phyloP scores from a whole-genome alignment of 75 land plant species.

The Pseudotsuga menziesii region DNA sequence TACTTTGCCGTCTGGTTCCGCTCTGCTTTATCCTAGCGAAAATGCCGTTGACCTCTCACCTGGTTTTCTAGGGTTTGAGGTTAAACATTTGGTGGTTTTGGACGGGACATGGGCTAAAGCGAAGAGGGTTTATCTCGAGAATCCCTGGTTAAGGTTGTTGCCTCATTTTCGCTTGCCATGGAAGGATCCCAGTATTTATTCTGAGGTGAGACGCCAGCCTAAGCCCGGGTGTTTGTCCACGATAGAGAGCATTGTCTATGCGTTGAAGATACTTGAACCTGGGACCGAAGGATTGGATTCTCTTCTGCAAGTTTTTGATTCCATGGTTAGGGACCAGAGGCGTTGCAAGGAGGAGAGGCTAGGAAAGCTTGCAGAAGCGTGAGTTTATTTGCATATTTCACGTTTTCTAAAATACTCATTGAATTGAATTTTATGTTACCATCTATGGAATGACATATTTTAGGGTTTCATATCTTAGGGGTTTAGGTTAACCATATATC shows the following conservation, averaged over 20 bases:
- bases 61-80: slow-evolving; percentile 23
- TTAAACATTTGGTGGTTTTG: slow-evolving; percentile 73
- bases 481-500: background rate
- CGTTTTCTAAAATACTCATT: background rate
- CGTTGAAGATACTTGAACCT: slow-evolving; percentile 64
- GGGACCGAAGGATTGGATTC: slow-evolving; percentile 52
- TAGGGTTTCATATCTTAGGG: background rate
- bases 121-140: slow-evolving; percentile 75
- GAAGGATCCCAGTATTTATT: slow-evolving; percentile 57
- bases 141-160: slow-evolving; percentile 75
- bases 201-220: slow-evolving; percentile 74
- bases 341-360: slow-evolving; percentile 60
- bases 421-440: background rate
- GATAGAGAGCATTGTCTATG: slow-evolving; percentile 86
- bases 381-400: background rate
- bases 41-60: slow-evolving; percentile 38
- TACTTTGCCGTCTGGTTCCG: slow-evolving; percentile 50
- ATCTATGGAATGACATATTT: background rate
- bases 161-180: slow-evolving; percentile 68
- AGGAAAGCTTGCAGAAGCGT: slow-evolving; percentile 16
- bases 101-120: slow-evolving; percentile 98
- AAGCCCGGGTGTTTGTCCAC: slow-evolving; percentile 84
- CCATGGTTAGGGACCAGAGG: slow-evolving; percentile 83
- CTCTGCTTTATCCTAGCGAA: slow-evolving; percentile 72
- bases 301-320: slow-evolving; percentile 75